phyloP scores from a whole-genome alignment of 257 asterid genomes.

The Solanum gracilifrons region DNA sequence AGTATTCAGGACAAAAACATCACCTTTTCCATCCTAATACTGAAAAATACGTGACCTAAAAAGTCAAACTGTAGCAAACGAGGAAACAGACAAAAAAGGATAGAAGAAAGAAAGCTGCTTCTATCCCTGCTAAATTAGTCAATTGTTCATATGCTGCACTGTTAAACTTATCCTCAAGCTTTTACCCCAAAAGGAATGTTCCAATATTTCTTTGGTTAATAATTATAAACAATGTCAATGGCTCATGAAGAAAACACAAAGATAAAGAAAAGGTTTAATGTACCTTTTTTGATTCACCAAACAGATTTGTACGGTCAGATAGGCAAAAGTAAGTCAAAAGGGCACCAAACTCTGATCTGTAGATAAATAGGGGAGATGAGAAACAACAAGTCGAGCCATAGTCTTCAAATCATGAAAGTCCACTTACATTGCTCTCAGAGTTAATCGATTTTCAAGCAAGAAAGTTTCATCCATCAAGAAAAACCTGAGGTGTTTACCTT shows the following conservation, averaged over 20 bases:
- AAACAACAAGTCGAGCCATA: not conserved
- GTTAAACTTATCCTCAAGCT: not conserved
- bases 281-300: slow-evolving; percentile 86
- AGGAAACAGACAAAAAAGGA: not conserved
- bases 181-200: not conserved
- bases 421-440: slow-evolving; percentile 79
- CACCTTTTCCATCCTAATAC: not conserved
- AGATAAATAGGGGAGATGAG: not conserved
- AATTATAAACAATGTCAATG: not conserved
- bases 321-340: slow-evolving; percentile 63
- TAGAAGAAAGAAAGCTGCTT: not conserved
- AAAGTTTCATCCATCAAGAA: slow-evolving; percentile 62
- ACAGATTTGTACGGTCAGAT: slow-evolving; percentile 78
- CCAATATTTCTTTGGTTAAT: not conserved
- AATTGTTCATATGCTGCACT: not conserved
- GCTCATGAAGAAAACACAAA: not conserved
- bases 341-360: slow-evolving; percentile 85
- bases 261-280: not conserved
- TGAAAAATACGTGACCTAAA: not conserved
- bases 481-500: slow-evolving; percentile 39
- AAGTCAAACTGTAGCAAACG: not conserved
- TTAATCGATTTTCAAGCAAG: slow-evolving; percentile 67
- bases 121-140: not conserved
- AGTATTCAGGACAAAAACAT: not conserved
- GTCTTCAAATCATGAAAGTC: not conserved